Evolutionary conservation across 129 eudicot genomes (phyloP).

Genomic region (Daucus carota): DH1_v3.0 NC_030387.2:32919001-32919500

Average conservation of each 20-base stretch:
- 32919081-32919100: not conserved
- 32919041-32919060: not conserved
- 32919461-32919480: slow-evolving; percentile 19
- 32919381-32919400: not conserved
- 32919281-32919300: not conserved
- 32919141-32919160: not conserved
- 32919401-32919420: not conserved
- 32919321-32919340: slow-evolving; percentile 10
- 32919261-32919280: not conserved
- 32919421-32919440: slow-evolving; percentile 15
- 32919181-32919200: not conserved
- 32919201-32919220: not conserved
- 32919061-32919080: not conserved
- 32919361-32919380: slow-evolving; percentile 7
- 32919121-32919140: not conserved
- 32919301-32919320: slow-evolving; percentile 4
- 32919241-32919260: not conserved
- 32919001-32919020: not conserved
- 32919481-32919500: slow-evolving; percentile 21
- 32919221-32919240: not conserved
- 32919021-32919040: not conserved
- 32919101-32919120: not conserved
- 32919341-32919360: not conserved
- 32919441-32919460: slow-evolving; percentile 24
- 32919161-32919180: not conserved